Evolutionary conservation across 192 early-diverging fungal genomes (phyloP), one percentile per base, ranked within the genome.

Genomic region (Dissophora ornata): DNA sequence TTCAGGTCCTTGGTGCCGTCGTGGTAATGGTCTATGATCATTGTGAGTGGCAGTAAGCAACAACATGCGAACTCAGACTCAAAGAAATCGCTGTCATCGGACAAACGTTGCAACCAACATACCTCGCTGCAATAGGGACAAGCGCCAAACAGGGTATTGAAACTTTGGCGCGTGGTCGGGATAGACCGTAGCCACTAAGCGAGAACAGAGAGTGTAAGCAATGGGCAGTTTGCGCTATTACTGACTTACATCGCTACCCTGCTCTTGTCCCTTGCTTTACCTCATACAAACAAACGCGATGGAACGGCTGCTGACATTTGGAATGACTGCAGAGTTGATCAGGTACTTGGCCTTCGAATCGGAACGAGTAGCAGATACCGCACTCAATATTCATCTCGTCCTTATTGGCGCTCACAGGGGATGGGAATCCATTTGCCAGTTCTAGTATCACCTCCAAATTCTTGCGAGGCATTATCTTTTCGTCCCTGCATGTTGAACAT

Each of bases 51-150:
- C 12, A 13, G 26, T 22, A 4, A 56, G 2, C 10, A 18, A 46
- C 22, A 22, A 0, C n/a, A 22, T 38, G 4, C 6, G n/a, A n/a
- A n/a, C n/a, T n/a, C n/a, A n/a, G n/a, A n/a, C n/a, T n/a, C n/a
- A n/a, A n/a, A n/a, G n/a, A n/a, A n/a, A n/a, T n/a, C n/a, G n/a
- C n/a, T n/a, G n/a, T n/a, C n/a, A n/a, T n/a, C n/a, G n/a, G n/a
- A n/a, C n/a, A n/a, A n/a, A n/a, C n/a, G n/a, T n/a, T n/a, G n/a
- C n/a, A n/a, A n/a, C n/a, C 4, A 38, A 22, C 25, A 44, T 57
- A 77, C 73, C 58, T 77, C 57, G 32, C 51, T 56, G 24, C 73
- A 77, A 38, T 77, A 77, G 3, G 73, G 73, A 40, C 73, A 77
- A 9, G 25, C 32, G 12, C 73, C 73, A 62, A 77, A 77, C 22